phyloP scores from a whole-genome alignment of 129 eudicot genomes.

The Flaveria ramosissima region DNA sequence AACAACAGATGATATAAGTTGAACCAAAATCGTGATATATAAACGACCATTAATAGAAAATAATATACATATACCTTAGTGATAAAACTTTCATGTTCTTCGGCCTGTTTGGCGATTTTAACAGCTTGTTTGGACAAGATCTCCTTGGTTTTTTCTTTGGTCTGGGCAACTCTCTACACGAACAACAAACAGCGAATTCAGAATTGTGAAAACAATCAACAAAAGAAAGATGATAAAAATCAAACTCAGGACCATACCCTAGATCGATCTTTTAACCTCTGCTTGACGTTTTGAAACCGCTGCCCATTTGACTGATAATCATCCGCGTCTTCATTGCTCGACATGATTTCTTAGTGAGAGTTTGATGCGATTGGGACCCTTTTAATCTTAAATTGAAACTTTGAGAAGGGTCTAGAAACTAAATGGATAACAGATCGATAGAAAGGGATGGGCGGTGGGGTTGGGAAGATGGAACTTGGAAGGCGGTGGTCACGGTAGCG shows the following conservation, averaged over 20 bases:
- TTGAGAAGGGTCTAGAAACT: not conserved
- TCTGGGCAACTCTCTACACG: slow-evolving; percentile 74
- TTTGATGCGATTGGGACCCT: not conserved
- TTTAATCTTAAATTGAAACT: not conserved
- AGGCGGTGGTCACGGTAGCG: not conserved
- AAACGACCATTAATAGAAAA: too few species aligned
- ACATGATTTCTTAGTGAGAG: slow-evolving; percentile 34
- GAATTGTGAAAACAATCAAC: not conserved
- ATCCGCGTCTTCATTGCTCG: slow-evolving; percentile 61
- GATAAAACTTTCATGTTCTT: slow-evolving; percentile 91
- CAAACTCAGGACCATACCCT: slow-evolving; percentile 37
- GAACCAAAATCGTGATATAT: too few species aligned
- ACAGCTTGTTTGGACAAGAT: slow-evolving; percentile 93
- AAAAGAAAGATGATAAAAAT: not conserved
- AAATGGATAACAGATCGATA: too few species aligned
- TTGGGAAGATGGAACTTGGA: too few species aligned
- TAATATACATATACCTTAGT: slow-evolving; percentile 61
- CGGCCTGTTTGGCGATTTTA: slow-evolving; percentile 89
- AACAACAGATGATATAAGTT: too few species aligned
- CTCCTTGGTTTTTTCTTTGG: slow-evolving; percentile 82
- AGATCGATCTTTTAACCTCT: slow-evolving; percentile 69
- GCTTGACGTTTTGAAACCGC: slow-evolving; percentile 46
- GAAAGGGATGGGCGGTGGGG: not conserved
- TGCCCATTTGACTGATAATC: slow-evolving; percentile 45
- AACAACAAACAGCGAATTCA: slow-evolving; percentile 25